These are phyloP conservation scores for Tripidium arundinaceum DNA, from an alignment of 202 grass and related monocot species.

Conservation along the genomic window DNA sequence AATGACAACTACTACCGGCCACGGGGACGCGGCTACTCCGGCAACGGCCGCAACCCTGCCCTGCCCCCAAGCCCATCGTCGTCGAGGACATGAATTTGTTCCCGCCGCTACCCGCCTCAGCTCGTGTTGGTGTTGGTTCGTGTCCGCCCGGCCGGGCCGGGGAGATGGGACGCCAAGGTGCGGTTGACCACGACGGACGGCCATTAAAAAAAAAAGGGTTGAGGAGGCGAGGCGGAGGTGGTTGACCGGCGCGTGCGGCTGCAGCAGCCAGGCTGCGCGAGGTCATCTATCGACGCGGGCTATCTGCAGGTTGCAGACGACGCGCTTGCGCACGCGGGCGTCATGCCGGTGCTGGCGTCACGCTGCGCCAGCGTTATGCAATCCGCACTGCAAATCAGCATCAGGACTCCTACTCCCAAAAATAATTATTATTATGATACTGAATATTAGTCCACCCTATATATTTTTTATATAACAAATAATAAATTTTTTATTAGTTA, in stretches of 20 bases:
- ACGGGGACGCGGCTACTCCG: neutral
- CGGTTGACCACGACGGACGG: neutral
- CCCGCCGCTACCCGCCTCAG: neutral
- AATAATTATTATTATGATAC: too few relatives aligned
- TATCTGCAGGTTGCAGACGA: neutral
- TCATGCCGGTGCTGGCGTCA: conserved; percentile 4
- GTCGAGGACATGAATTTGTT: neutral
- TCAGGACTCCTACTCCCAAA: too few relatives aligned
- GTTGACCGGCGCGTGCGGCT: neutral
- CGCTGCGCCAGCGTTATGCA: neutral
- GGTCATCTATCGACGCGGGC: neutral
- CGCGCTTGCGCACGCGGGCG: neutral
- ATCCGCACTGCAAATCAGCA: neutral
- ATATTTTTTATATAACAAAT: too few relatives aligned
- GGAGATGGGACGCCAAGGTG: neutral
- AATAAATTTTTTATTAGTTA: too few relatives aligned
- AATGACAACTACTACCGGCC: neutral
- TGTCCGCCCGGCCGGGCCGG: neutral
- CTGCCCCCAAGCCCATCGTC: neutral
- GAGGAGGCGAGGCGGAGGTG: neutral
- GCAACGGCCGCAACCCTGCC: neutral
- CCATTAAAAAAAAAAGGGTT: neutral
- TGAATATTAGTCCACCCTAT: too few relatives aligned
- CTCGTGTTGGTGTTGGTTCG: neutral
- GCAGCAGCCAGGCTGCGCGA: neutral